A percentile compares a stretch with the other conserved stretches of the same genome.
Conservation (phyloP, 2,329 filamentous ascomycete genomes). For the Lecanicillium sp. region DNA sequence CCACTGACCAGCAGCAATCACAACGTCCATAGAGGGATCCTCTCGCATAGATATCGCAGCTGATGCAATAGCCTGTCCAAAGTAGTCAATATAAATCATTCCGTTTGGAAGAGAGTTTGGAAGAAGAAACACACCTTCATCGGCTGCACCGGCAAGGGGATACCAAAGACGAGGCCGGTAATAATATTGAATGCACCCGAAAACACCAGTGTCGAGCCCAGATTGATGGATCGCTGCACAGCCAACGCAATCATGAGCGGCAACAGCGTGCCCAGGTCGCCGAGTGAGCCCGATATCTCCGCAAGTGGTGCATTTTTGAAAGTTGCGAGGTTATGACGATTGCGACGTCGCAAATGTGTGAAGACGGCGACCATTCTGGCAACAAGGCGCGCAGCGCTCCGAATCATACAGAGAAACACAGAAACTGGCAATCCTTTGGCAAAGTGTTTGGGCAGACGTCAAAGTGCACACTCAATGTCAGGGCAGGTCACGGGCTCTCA, state of each 20-base stretch:
- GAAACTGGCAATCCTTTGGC: no score
- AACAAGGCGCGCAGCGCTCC: slow-evolving; percentile 1
- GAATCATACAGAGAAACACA: slow-evolving; percentile 2
- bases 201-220: slow-evolving; percentile 79
- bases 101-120: not conserved
- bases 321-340: slow-evolving; percentile 40
- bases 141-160: slow-evolving; percentile 88
- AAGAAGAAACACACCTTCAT: slow-evolving; percentile 46
- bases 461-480: no score
- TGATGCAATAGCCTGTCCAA: slow-evolving; percentile 66
- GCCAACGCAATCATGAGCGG: slow-evolving; percentile 84
- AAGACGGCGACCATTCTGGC: slow-evolving; percentile 7
- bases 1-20: slow-evolving; percentile 70
- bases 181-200: slow-evolving; percentile 80
- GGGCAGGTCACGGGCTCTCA: no score
- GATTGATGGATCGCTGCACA: slow-evolving; percentile 66
- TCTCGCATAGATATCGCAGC: slow-evolving; percentile 71
- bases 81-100: slow-evolving; percentile 1
- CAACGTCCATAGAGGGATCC: slow-evolving; percentile 39
- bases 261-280: slow-evolving; percentile 82
- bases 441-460: not conserved
- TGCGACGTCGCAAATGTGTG: slow-evolving; percentile 20
- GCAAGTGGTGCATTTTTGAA: slow-evolving; percentile 41
- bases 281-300: slow-evolving; percentile 80
- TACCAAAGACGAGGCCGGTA: slow-evolving; percentile 75